A percentile compares a stretch with the other conserved stretches of the same genome.
Conservation (phyloP, 116 monocot genomes). For the Cymodocea nodosa region DNA sequence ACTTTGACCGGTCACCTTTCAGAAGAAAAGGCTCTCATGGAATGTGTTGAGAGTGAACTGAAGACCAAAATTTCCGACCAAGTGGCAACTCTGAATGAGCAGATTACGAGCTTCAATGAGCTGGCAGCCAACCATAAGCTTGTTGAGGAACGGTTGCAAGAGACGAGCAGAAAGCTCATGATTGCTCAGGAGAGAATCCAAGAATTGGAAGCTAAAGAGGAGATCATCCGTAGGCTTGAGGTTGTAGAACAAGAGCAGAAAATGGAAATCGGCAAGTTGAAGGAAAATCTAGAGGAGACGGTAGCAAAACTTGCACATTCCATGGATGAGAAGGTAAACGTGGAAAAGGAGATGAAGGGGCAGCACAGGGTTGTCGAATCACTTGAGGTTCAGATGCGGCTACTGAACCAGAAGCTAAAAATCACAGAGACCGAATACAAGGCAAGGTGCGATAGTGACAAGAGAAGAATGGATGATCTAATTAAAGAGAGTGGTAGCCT, state of each 20-base stretch:
- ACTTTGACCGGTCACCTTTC: slow-evolving; percentile 6
- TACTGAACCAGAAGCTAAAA: slow-evolving; percentile 65
- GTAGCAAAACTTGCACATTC: slow-evolving; percentile 20
- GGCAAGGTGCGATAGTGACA: slow-evolving; percentile 33
- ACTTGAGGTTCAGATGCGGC: slow-evolving; percentile 57
- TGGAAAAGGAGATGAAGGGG: slow-evolving; percentile 27
- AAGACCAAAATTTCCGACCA: slow-evolving; percentile 12
- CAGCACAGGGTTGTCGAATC: slow-evolving; percentile 29
- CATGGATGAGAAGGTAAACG: slow-evolving; percentile 24
- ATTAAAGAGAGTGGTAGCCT: slow-evolving; percentile 19
- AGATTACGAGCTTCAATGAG: slow-evolving; percentile 15
- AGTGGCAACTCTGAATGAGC: slow-evolving; percentile 10
- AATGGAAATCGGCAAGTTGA: slow-evolving; percentile 18
- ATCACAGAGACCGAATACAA: slow-evolving; percentile 62
- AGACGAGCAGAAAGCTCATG: slow-evolving; percentile 21
- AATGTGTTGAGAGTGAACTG: slow-evolving; percentile 16
- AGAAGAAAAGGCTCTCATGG: slow-evolving; percentile 5
- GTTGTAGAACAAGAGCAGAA: slow-evolving; percentile 24
- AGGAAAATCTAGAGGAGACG: slow-evolving; percentile 17
- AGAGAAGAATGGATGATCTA: slow-evolving; percentile 20
- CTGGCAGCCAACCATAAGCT: slow-evolving; percentile 19
- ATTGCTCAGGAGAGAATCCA: slow-evolving; percentile 16
- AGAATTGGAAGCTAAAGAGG: slow-evolving; percentile 26
- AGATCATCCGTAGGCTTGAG: slow-evolving; percentile 15
- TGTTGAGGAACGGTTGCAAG: slow-evolving; percentile 21